A percentile compares a stretch with the other conserved stretches of the same genome.
phyloP scores from a whole-genome alignment of 2,329 filamentous ascomycete genomes.

The Sclerotinia sclerotiorum region DNA sequence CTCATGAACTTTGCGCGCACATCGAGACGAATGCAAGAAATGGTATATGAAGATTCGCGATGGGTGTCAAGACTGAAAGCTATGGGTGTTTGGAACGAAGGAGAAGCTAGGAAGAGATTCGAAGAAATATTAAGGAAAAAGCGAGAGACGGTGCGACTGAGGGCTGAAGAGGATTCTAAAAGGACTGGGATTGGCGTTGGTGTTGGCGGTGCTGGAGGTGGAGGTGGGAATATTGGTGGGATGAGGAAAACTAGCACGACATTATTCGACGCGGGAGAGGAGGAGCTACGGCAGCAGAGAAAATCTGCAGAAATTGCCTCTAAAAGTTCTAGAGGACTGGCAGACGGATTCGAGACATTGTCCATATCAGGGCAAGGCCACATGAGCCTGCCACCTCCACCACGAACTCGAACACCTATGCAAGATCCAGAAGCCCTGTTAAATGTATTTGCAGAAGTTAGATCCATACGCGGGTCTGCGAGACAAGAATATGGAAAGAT shows the following conservation, averaged over 20 bases:
- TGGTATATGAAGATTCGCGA: conserved; percentile 97
- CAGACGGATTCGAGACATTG: conserved; percentile 81
- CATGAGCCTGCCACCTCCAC: conserved; percentile 40
- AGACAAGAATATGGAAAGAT: conserved; percentile 88
- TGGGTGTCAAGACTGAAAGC: conserved; percentile 85
- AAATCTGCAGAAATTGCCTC: conserved; percentile 39
- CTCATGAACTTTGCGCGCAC: conserved; percentile 82
- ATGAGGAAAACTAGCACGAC: conserved; percentile 52
- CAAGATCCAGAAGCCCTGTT: conserved; percentile 65
- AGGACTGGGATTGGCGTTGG: conserved; percentile 39
- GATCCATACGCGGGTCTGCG: conserved; percentile 80
- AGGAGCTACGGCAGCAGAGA: conserved; percentile 60
- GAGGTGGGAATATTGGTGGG: conserved; percentile 21
- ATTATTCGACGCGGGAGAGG: conserved; percentile 70
- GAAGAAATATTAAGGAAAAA: conserved; percentile 67
- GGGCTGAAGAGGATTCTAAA: conserved; percentile 41
- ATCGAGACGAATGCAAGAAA: conserved; percentile 86
- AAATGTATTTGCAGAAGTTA: conserved; percentile 66
- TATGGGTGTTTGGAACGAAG: conserved; percentile 92
- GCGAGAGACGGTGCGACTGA: conserved; percentile 55
- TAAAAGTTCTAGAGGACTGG: conserved; percentile 43
- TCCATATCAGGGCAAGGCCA: conserved; percentile 48
- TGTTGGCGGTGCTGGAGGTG: conserved; percentile 28
- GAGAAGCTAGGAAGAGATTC: conserved; percentile 75
- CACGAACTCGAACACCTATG: conserved; percentile 42